Conservation (phyloP, 2,329 filamentous ascomycete genomes). For the Fusarium redolens region DNA sequence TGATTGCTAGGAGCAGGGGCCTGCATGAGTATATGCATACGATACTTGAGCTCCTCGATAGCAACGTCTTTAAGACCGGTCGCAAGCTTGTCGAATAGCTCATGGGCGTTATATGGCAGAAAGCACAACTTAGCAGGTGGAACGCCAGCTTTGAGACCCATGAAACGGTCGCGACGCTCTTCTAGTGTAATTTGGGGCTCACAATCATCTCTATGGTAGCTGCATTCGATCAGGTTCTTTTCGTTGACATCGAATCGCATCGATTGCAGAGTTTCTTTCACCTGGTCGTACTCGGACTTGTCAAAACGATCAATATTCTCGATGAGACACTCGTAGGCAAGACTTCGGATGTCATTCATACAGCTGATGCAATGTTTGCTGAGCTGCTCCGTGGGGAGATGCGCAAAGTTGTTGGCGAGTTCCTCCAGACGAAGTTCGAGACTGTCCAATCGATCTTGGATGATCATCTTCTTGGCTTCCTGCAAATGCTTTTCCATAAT, state of each 20-base stretch:
- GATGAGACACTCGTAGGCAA: background rate
- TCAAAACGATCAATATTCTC: background rate
- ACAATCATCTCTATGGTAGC: no score
- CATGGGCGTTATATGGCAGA: background rate
- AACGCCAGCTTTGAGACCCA: background rate
- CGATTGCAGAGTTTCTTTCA: background rate
- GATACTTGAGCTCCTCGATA: background rate
- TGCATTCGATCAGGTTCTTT: background rate
- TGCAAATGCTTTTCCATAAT: background rate
- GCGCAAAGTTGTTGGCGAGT: background rate
- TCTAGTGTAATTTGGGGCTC: background rate
- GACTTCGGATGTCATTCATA: background rate
- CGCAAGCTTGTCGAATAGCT: background rate
- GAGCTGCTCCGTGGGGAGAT: rapidly evolving
- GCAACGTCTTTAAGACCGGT: rapidly evolving
- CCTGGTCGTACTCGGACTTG: background rate
- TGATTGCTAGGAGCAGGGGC: background rate
- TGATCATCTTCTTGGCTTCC: no score
- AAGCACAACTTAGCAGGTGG: background rate
- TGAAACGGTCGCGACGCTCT: background rate
- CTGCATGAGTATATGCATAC: no score
- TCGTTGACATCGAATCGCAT: background rate
- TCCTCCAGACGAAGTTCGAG: background rate
- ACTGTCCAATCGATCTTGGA: background rate
- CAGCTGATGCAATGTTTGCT: background rate